Evolutionary conservation across 1,139 yeast genomes (phyloP), one percentile per base, ranked within the genome.

Genomic region (Magnusiomyces magnusii): DNA sequence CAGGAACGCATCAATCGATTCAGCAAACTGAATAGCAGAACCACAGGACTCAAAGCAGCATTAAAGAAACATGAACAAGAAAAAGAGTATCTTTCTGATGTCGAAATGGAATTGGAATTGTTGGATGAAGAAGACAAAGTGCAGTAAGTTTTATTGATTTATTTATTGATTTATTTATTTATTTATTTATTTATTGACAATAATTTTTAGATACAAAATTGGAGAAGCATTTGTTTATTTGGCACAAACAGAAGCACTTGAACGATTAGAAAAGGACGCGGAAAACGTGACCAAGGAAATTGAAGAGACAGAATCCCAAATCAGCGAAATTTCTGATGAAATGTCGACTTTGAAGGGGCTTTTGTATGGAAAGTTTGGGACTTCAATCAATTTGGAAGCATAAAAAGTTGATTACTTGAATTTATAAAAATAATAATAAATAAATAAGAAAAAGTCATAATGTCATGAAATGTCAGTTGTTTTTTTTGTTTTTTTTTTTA

Each of bases 321-420:
- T 87, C 55, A 82, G 78, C 0, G 76, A 71, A 0, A 75, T 85
- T 50, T 85, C 84, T 61, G 78, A 75, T 2, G 76, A 80, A 62
- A 78, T 92, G 73, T 73, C 72, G 10, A 79, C 73, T 44, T 79
- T 92, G 66, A 93, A 92, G 75, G 79, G 81, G 41, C 78, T 77
- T n/a, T 76, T 93, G 61, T 93, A 93, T 69, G 89, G 90, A 21
- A 91, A 89, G 71, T 93, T 93, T 70, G 99, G 99, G 47, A 83
- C 83, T 65, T 85, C 91, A 62, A 93, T 93, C 69, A 92, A 92
- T 70, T 77, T 93, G 56, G 99, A 93, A 61, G 61, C 65, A 39
- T 57, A 54, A 57, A 19, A n/a, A 36, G 13, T 39, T 5, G 21
- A 31, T 7, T 3, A 41, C 19, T 1, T n/a, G 51, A 41, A 19